Conservation (phyloP, 1,284 basidiomycete genomes). For the Sporisorium reilianum region DNA sequence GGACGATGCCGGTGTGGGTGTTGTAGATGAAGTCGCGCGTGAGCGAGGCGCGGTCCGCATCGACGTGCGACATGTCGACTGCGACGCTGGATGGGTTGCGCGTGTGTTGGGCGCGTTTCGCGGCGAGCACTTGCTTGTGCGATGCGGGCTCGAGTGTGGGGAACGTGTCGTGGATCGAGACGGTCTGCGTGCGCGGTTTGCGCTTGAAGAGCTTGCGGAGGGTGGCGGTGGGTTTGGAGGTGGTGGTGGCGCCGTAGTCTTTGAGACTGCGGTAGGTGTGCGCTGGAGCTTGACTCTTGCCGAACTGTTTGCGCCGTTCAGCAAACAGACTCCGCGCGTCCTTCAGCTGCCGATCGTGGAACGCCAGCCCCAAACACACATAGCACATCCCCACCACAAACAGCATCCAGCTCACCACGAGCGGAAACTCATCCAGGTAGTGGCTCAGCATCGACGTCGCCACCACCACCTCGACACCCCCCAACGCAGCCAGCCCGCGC, state of each 20-base stretch:
- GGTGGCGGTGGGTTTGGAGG: constrained; percentile 2
- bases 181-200: constrained; percentile 5
- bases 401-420: constrained; percentile 54
- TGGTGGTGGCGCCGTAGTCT: constrained; percentile 10
- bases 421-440: constrained; percentile 48
- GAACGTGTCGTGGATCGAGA: constrained; percentile 44
- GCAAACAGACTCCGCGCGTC: constrained; percentile 30
- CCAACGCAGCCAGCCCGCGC: constrained; percentile 43
- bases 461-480: constrained; percentile 45
- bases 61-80: constrained; percentile 30
- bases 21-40: constrained; percentile 40
- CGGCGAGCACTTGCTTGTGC: constrained; percentile 41
- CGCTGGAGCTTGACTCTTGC: not conserved
- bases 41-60: constrained; percentile 11
- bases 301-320: constrained; percentile 13
- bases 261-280: constrained; percentile 14
- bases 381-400: constrained; percentile 47
- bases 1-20: constrained; percentile 18
- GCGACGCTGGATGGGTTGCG: constrained; percentile 27
- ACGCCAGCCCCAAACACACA: constrained; percentile 22
- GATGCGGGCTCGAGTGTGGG: constrained; percentile 46
- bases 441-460: constrained; percentile 45
- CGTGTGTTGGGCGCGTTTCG: constrained; percentile 28
- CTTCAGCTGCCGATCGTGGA: constrained; percentile 22
- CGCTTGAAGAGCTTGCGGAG: constrained; percentile 21